A percentile compares a stretch with the other conserved stretches of the same genome.
These are phyloP conservation scores for Arthrinium phaeospermum DNA, from an alignment of 2,329 filamentous ascomycete species.

Conservation along the genomic window DNA sequence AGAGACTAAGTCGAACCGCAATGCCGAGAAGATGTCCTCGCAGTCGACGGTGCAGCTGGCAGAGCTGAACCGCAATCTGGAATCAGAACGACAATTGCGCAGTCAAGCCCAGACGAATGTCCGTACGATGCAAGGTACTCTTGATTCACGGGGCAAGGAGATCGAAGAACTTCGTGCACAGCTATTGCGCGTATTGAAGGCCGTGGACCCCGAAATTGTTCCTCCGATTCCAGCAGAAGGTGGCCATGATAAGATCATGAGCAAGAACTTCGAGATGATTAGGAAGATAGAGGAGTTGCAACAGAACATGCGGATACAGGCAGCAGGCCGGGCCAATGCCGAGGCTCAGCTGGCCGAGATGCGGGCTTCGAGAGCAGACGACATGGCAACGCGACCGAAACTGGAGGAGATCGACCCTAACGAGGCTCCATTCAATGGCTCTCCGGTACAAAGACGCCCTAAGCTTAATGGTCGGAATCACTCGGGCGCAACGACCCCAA, in stretches of 20 bases:
- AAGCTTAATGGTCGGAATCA: constrained; percentile 63
- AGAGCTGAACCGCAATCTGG: constrained; percentile 86
- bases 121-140: constrained; percentile 76
- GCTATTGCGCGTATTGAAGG: constrained; percentile 80
- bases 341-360: constrained; percentile 83
- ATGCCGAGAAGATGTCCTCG: constrained; percentile 87
- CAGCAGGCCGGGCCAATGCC: constrained; percentile 79
- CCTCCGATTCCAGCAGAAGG: constrained; percentile 67
- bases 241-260: constrained; percentile 68
- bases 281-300: constrained; percentile 89
- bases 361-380: constrained; percentile 70
- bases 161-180: constrained; percentile 80
- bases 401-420: constrained; percentile 89
- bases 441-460: constrained; percentile 71
- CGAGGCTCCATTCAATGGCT: constrained; percentile 75
- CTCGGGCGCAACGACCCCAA: constrained; percentile 80
- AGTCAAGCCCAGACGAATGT: constrained; percentile 85
- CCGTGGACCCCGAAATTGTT: constrained; percentile 78
- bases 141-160: constrained; percentile 83
- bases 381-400: constrained; percentile 73
- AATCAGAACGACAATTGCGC: constrained; percentile 86
- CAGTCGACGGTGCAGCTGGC: constrained; percentile 82
- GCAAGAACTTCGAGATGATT: constrained; percentile 81
- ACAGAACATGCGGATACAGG: constrained; percentile 82
- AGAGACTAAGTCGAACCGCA: constrained; percentile 87